Evolutionary conservation across 768 basidiomycete genomes (phyloP).

Genomic region (Amanita fuliginea): DNA sequence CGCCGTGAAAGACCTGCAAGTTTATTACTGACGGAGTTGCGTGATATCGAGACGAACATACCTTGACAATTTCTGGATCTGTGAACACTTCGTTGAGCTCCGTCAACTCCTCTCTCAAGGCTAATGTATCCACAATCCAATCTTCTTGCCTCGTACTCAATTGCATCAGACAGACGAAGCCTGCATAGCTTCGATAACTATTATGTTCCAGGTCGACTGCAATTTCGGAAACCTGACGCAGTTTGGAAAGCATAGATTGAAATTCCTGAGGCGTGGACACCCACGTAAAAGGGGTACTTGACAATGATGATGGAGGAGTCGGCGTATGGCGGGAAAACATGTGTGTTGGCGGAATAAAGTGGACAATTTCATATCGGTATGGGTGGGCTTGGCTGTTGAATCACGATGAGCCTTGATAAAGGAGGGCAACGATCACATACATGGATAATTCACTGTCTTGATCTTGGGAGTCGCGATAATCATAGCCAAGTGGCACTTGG

Average conservation of each 20-base stretch:
- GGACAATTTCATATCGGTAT: conserved; percentile 77
- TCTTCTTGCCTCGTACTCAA: conserved; percentile 77
- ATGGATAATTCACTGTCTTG: conserved; percentile 16
- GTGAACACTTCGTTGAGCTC: conserved; percentile 77
- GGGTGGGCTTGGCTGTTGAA: conserved; percentile 44
- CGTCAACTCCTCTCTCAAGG: conserved; percentile 62
- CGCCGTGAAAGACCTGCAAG: conserved; percentile 82
- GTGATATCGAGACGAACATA: conserved; percentile 16
- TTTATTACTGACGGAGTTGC: not conserved
- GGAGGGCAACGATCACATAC: conserved; percentile 15
- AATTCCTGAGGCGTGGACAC: conserved; percentile 50
- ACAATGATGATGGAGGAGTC: conserved; percentile 44
- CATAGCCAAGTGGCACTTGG: conserved; percentile 69
- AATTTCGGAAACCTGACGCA: conserved; percentile 63
- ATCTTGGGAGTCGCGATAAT: conserved; percentile 22
- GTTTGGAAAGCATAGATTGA: conserved; percentile 49
- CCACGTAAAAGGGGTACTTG: conserved; percentile 60
- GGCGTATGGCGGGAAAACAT: conserved; percentile 40
- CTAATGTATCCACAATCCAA: conserved; percentile 78
- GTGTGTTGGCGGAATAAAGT: conserved; percentile 56
- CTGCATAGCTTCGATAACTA: conserved; percentile 71
- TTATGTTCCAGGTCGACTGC: conserved; percentile 96
- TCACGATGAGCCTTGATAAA: conserved; percentile 4
- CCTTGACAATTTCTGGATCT: conserved; percentile 79
- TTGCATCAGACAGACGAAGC: conserved; percentile 92